A percentile compares a stretch with the other conserved stretches of the same genome.
phyloP scores from a whole-genome alignment of 176 grass and related monocot genomes.

The Triticum dicoccoides region DNA sequence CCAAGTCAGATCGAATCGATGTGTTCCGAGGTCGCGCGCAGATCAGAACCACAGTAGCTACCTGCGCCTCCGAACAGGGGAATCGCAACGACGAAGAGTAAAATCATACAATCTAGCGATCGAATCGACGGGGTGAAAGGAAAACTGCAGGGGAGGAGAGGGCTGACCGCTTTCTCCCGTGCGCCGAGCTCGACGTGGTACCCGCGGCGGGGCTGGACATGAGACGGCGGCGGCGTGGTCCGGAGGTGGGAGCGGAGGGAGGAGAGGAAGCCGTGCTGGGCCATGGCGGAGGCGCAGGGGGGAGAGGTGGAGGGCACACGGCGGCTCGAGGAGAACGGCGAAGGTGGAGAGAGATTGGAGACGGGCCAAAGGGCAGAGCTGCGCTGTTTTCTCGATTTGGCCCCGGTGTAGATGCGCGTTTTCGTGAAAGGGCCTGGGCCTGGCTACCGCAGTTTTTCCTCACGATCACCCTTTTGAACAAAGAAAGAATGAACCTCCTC shows the following conservation, averaged over 20 bases:
- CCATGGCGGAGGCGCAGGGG: conserved; percentile 33
- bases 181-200: conserved; percentile 80
- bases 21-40: neutral
- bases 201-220: conserved; percentile 40
- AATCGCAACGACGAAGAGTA: too few species aligned
- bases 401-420: neutral
- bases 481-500: too few species aligned
- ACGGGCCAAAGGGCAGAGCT: neutral
- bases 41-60: neutral
- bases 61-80: neutral
- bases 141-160: neutral
- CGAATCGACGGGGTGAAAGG: neutral
- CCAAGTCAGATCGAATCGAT: conserved; percentile 6
- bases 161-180: conserved; percentile 72
- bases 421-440: neutral
- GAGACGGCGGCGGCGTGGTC: conserved; percentile 7
- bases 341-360: neutral
- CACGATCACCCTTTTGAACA: too few species aligned
- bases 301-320: neutral
- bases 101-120: neutral
- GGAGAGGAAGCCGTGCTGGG: conserved; percentile 48
- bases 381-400: neutral
- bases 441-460: too few species aligned
- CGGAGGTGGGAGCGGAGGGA: conserved; percentile 37
- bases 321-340: neutral